Evolutionary conservation across 140 eudicot species (phyloP), one percentile per base, ranked within the genome.

Genomic region (Flaveria floridana): DNA sequence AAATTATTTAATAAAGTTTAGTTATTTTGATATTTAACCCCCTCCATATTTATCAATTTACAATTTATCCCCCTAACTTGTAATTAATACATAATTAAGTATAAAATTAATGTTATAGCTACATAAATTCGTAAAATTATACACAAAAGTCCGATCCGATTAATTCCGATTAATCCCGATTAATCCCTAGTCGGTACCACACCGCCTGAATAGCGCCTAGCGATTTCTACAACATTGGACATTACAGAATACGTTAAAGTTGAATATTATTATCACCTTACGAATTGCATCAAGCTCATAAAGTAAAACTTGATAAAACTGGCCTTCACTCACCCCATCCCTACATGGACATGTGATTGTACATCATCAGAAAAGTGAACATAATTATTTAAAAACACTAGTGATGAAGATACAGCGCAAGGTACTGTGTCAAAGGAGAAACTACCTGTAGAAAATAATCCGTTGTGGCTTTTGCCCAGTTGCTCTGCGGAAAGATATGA

Each of bases 301-400:
- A 18, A 89, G 84, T 65, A 92, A 64, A 52, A 92, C 96, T 82
- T 92, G 98, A 78, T 89, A 92, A 71, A 92, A 92, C 73, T 92
- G 98, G 18, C 98, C 98, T 72, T 92, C 98, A 11, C 98, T 92
- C 57, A 92, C 98, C 21, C 96, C 98, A 80, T 92, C 98, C 88
- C 98, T 92, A 81, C 67, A 76, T 21, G 57, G 30, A 73, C 70
- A 48, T 3, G 28, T 20, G 13, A 11, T n/a, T 7, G 28, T 30
- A 71, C 19, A 61, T 39, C 77, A 68, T 80, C 50, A 73, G 67
- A 72, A 42, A 72, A 72, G 39, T 44, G 39, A 3, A 14, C 26
- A 62, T 19, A 70, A 47, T 3, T 28, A 52, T 0, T 13, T 39
- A 16, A 4, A 34, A 34, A 34, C 41, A 34, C 41, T 34, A 0